Evolutionary conservation across 1,284 basidiomycete species (phyloP).

Genomic region (Erythrobasidium hasegawianum): DNA sequence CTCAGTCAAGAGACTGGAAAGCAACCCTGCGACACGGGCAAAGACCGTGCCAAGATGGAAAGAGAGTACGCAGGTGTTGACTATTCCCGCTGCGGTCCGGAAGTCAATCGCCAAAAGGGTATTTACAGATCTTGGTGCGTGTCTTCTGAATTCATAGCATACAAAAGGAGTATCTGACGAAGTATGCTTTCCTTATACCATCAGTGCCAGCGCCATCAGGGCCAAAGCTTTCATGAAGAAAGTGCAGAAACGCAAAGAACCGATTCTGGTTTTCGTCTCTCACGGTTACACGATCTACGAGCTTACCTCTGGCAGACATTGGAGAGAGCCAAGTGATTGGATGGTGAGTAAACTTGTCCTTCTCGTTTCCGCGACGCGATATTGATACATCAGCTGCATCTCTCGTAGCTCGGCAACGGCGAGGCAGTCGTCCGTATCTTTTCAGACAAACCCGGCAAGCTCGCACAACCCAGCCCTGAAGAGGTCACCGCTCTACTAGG

Average conservation of each 20-base stretch:
- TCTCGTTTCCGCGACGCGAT: too few species aligned
- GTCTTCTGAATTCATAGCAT: too few species aligned
- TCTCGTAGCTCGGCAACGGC: too few species aligned
- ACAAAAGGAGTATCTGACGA: too few species aligned
- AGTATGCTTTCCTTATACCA: not conserved
- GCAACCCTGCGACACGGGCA: not conserved
- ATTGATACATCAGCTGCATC: too few species aligned
- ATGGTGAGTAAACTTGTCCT: too few species aligned
- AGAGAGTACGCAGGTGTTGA: not conserved
- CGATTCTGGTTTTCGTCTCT: not conserved
- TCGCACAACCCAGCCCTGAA: too few species aligned
- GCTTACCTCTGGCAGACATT: not conserved
- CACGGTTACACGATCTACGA: not conserved
- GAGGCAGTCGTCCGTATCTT: too few species aligned
- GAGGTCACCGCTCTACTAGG: too few species aligned
- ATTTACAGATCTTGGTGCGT: not conserved
- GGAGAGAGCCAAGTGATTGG: constrained; percentile 2
- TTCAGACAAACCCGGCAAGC: too few species aligned
- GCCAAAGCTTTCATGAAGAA: constrained; percentile 3
- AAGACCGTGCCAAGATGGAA: not conserved
- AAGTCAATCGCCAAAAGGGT: not conserved
- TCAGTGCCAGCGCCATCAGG: not conserved
- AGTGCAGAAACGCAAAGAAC: not conserved
- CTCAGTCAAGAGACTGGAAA: not conserved
- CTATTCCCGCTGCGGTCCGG: constrained; percentile 1